These are phyloP conservation scores for Rutstroemia sp. DNA, from an alignment of 2,329 filamentous ascomycete species.

Conservation along the genomic window DNA sequence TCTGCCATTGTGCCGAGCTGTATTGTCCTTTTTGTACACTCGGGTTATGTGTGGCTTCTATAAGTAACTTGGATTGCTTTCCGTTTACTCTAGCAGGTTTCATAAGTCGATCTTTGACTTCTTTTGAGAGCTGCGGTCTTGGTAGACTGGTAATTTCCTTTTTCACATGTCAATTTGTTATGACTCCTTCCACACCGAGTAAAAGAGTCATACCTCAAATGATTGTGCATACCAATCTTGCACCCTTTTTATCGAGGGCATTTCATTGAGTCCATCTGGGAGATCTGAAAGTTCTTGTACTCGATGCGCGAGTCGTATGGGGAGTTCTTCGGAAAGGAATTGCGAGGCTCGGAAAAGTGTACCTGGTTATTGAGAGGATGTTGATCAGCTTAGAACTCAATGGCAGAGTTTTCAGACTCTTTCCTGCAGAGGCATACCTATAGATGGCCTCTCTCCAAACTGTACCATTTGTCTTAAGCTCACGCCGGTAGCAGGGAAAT, in stretches of 20 bases:
- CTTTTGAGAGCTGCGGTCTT: slow-evolving; percentile 66
- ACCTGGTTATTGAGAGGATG: slow-evolving; percentile 44
- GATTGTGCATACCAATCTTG: slow-evolving; percentile 99
- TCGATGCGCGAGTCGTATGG: slow-evolving; percentile 91
- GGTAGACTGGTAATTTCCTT: slow-evolving; percentile 88
- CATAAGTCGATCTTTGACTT: slow-evolving; percentile 74
- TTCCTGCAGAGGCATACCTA: slow-evolving; percentile 50
- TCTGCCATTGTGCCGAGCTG: slow-evolving; percentile 43
- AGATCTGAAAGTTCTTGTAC: slow-evolving; percentile 90
- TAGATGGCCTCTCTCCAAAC: slow-evolving; percentile 90
- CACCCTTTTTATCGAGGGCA: slow-evolving; percentile 93
- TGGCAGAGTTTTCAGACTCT: not conserved
- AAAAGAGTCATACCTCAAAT: slow-evolving; percentile 67
- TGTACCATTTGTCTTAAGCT: slow-evolving; percentile 98
- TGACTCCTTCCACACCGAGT: slow-evolving; percentile 1
- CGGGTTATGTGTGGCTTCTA: slow-evolving; percentile 82
- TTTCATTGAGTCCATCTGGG: slow-evolving; percentile 92
- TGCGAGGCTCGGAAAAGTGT: slow-evolving; percentile 96
- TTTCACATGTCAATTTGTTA: slow-evolving; percentile 26
- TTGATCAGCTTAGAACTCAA: not conserved
- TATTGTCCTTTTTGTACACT: slow-evolving; percentile 83
- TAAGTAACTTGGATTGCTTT: slow-evolving; percentile 59
- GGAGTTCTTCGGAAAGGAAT: slow-evolving; percentile 96
- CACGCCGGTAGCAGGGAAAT: slow-evolving; percentile 92
- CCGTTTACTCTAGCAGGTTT: slow-evolving; percentile 49